phyloP scores from a whole-genome alignment of 1,284 basidiomycete genomes.

The Pascua sp. region DNA sequence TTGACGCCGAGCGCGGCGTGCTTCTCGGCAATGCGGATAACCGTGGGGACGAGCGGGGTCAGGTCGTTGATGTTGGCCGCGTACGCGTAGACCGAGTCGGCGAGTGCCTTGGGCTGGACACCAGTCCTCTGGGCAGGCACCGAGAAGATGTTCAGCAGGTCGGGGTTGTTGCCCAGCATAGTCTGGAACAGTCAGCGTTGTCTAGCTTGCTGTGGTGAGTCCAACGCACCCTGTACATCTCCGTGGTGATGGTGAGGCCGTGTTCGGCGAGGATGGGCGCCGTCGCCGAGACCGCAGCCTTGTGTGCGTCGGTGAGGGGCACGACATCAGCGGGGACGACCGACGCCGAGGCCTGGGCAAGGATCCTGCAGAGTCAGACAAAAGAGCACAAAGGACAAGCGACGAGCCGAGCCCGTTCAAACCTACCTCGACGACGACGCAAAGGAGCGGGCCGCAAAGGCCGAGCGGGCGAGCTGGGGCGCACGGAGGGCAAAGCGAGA shows the following conservation, averaged over 20 bases:
- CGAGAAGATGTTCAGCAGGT: constrained; percentile 36
- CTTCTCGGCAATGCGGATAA: constrained; percentile 37
- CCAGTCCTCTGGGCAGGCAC: constrained; percentile 24
- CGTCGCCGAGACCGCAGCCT: constrained; percentile 34
- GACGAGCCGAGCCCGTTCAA: too few relatives aligned
- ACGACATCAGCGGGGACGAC: constrained; percentile 15
- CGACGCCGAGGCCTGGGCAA: constrained; percentile 5
- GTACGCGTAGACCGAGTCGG: constrained; percentile 36
- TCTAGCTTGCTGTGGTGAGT: neutral
- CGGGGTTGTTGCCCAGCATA: constrained; percentile 32
- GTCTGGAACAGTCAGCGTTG: constrained; percentile 14
- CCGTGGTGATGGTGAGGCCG: constrained; percentile 33
- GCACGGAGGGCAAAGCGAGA: too few relatives aligned
- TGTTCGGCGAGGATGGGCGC: constrained; percentile 35
- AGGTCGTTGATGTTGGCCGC: constrained; percentile 41
- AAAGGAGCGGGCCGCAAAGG: too few relatives aligned
- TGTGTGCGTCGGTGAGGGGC: constrained; percentile 31
- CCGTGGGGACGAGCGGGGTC: constrained; percentile 31
- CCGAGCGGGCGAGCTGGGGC: too few relatives aligned
- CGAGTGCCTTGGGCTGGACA: constrained; percentile 35
- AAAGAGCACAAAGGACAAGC: neutral
- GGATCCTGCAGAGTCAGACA: neutral
- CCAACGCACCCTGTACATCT: constrained; percentile 26
- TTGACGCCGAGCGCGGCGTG: constrained; percentile 36
- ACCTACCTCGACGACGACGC: too few relatives aligned